These are phyloP conservation scores for Fraxinus albicans DNA, from an alignment of 305 asterid species.

Conservation along the genomic window DNA sequence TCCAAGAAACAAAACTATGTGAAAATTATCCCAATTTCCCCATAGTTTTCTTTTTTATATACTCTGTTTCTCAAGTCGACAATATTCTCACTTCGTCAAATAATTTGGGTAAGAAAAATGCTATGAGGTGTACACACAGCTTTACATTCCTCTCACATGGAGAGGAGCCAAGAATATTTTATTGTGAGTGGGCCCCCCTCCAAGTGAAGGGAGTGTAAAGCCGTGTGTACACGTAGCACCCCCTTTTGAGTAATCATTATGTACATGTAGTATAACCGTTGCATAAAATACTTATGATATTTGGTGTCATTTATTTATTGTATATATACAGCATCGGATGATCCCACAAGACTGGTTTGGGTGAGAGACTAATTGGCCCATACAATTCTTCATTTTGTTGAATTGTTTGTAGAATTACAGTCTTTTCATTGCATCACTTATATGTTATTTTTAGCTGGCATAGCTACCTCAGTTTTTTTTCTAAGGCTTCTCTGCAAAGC, in stretches of 20 bases:
- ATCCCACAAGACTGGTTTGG: background rate
- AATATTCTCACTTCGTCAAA: background rate
- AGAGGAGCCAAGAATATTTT: no score
- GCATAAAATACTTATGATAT: background rate
- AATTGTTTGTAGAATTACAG: background rate
- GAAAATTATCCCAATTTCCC: background rate
- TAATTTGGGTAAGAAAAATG: background rate
- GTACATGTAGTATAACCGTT: background rate
- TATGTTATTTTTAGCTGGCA: background rate
- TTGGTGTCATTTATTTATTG: background rate
- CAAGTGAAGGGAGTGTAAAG: no score
- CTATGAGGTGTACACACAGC: no score
- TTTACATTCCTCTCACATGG: no score
- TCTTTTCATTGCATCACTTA: background rate
- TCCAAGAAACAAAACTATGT: background rate
- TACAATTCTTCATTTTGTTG: background rate
- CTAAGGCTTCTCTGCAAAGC: background rate
- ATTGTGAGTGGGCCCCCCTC: no score
- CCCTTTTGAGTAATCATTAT: no score
- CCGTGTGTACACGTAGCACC: no score
- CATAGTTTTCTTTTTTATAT: background rate
- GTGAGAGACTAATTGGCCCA: background rate
- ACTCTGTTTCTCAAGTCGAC: background rate
- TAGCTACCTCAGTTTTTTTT: background rate
- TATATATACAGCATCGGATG: background rate